These are phyloP conservation scores for Penicillium alfredii DNA, from an alignment of 495 filamentous ascomycete genomes.

Conservation along the genomic window DNA sequence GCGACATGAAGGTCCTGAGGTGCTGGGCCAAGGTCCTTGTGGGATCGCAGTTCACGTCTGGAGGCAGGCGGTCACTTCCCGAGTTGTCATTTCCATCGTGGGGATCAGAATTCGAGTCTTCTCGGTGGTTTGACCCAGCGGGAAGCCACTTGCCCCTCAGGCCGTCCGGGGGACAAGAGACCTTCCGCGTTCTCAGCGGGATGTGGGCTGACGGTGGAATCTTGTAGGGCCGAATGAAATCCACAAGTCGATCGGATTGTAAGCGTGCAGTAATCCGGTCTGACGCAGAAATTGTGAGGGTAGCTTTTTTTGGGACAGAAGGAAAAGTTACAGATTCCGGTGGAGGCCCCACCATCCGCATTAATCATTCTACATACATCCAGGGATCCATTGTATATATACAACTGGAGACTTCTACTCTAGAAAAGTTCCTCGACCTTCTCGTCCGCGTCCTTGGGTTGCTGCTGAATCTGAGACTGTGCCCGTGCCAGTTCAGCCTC, in stretches of 20 bases:
- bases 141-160: constrained; percentile 22
- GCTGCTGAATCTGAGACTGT: constrained; percentile 15
- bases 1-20: constrained; percentile 43
- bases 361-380: neutral
- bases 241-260: constrained; percentile 8
- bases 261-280: constrained; percentile 12
- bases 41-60: constrained; percentile 10
- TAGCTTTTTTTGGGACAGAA: neutral
- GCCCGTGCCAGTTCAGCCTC: constrained; percentile 15
- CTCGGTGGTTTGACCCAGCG: constrained; percentile 12
- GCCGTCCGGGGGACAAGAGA: constrained; percentile 21
- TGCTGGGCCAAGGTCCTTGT: constrained; percentile 15
- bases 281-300: too few relatives aligned
- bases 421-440: constrained; percentile 36
- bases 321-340: too few relatives aligned
- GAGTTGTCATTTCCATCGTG: constrained; percentile 13
- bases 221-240: constrained; percentile 9
- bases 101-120: neutral
- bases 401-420: constrained; percentile 5
- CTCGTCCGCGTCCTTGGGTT: constrained; percentile 33
- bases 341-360: too few relatives aligned
- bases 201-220: constrained; percentile 13
- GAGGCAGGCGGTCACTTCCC: constrained; percentile 3
- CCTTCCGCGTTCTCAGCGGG: constrained; percentile 24
- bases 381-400: constrained; percentile 1